These are phyloP conservation scores for Ophiorrhiza pumila DNA, from an alignment of 257 asterid species.

Conservation along the genomic window DNA sequence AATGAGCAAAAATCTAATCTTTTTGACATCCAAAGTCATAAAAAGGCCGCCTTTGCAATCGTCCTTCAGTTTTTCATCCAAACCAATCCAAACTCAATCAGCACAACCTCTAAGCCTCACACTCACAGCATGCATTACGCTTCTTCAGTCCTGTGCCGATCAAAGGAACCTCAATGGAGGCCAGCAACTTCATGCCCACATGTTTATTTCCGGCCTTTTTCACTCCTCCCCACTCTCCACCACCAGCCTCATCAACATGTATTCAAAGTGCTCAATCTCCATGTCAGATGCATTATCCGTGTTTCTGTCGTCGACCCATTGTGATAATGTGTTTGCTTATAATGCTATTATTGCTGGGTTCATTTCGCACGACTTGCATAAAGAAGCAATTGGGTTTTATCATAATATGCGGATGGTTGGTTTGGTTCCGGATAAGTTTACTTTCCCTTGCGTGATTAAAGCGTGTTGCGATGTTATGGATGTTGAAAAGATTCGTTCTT, in stretches of 20 bases:
- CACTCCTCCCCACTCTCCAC: conserved; percentile 53
- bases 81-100: conserved; percentile 18
- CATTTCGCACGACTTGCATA: conserved; percentile 33
- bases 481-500: conserved; percentile 49
- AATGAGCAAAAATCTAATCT: conserved; percentile 10
- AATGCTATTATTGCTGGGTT: conserved; percentile 72
- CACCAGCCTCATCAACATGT: conserved; percentile 87
- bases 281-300: conserved; percentile 54
- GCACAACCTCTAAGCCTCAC: conserved; percentile 21
- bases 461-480: conserved; percentile 41
- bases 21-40: neutral
- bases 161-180: conserved; percentile 45
- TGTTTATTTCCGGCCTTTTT: conserved; percentile 49
- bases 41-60: conserved; percentile 11
- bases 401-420: conserved; percentile 48
- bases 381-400: conserved; percentile 43
- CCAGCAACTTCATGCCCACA: conserved; percentile 46
- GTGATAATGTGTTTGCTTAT: conserved; percentile 57
- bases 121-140: conserved; percentile 36
- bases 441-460: conserved; percentile 80
- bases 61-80: conserved; percentile 30
- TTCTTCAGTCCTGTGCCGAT: conserved; percentile 67
- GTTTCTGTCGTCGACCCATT: conserved; percentile 40
- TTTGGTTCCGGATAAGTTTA: conserved; percentile 67
- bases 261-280: conserved; percentile 62